Evolutionary conservation across 176 grass and related monocot species (phyloP).

Genomic region (Pharus latifolius): DNA sequence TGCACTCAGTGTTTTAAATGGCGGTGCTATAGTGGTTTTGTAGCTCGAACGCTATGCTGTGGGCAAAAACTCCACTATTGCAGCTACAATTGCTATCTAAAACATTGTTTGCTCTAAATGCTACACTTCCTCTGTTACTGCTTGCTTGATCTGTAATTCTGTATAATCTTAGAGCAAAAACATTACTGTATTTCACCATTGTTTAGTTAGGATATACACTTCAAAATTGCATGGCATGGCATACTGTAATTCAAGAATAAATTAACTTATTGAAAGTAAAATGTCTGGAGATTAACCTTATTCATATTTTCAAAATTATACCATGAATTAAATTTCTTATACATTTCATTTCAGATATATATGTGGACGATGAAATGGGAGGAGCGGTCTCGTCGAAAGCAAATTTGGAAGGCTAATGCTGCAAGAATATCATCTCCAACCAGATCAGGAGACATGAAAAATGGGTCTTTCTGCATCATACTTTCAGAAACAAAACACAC

Average conservation of each 20-base stretch:
- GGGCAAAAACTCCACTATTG: too few species aligned
- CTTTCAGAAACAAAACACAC: not conserved
- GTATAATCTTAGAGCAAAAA: too few species aligned
- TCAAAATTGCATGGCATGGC: not conserved
- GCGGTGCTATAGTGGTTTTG: too few species aligned
- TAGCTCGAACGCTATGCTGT: too few species aligned
- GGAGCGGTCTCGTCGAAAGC: not conserved
- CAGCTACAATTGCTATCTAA: too few species aligned
- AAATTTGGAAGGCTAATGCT: not conserved
- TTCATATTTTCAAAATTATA: not conserved
- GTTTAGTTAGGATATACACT: too few species aligned
- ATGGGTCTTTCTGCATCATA: not conserved
- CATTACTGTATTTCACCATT: too few species aligned
- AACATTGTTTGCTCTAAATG: not conserved
- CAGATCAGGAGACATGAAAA: not conserved
- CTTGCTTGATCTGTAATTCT: not conserved
- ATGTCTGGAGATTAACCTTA: not conserved
- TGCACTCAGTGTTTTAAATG: too few species aligned
- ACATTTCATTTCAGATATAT: slow-evolving; percentile 13
- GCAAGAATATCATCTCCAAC: not conserved
- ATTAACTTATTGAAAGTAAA: not conserved
- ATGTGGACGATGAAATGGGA: not conserved
- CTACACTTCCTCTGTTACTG: not conserved
- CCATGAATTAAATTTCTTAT: slow-evolving; percentile 1
- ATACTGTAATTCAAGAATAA: not conserved